Base-by-base conservation (phyloP, 140 eudicot species). In the Ambrosia hybrid region DNA sequence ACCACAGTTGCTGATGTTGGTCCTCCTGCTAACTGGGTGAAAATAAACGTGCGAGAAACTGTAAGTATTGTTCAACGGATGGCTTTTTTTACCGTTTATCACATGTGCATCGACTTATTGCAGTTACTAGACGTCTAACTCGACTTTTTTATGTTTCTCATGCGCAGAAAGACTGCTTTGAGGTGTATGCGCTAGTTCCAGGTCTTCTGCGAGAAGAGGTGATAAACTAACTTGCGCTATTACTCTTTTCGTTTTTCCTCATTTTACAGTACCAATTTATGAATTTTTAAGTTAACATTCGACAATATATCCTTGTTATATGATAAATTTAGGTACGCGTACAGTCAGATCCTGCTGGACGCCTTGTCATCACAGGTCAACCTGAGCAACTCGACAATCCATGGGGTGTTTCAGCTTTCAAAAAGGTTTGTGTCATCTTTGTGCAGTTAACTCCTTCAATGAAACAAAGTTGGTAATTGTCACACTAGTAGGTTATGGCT, bases 1-100 rank as follows among this genome's bases (percentile, higher is more conserved):
- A 79, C 96, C 64, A 76, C 91, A 16, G 96, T 93, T 69, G 87
- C 92, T 79, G 98, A 93, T 74, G 84, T 82, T 55, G 98, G 98
- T 6, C 93, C 98, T 30, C 98, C 98, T 41, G 98, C 98, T 76
- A 93, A 88, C 68, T 93, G 98, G 98, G 98, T 93, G 80, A 93
- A 87, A 87, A 86, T 93, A 61, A 93, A 84, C 49, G 89, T 93
- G 55, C 87, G 91, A 70, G 93, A 93, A 90, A 88, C 84, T 79
- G 98, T 93, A 87, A 73, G 98, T 83, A 69, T 79, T 21, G 57
- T 46, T 2, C 34, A 30, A 73, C 46, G 13, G 43, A 1, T 14
- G 51, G 5, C 51, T 2, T 60, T 13, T 37, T 57, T 62, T 36
- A 11, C 8, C 36, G 26, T 21, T 41, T 71, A 56, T 43, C 48